Evolutionary conservation across 1,139 yeast genomes (phyloP), one percentile per base, ranked within the genome.

Genomic region (Wickerhamiella infanticola): DNA sequence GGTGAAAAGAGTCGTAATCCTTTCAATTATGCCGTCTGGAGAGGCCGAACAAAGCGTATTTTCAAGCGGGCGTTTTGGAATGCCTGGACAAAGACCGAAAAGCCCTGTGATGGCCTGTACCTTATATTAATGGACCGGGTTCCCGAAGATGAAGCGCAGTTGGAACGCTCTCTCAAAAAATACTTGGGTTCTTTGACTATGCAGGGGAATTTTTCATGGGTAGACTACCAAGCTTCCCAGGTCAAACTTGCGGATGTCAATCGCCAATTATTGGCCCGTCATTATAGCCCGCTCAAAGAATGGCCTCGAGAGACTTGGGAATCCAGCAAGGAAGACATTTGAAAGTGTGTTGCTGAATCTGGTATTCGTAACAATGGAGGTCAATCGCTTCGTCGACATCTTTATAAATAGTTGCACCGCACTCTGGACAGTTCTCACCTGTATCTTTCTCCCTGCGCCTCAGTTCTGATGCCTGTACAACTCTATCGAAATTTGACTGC

Each of bases 31-130:
- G 68, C 74, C 3, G 61, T 60, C 29, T 53, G 64, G 59, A 54
- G 70, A 44, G 61, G 59, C 53, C 61, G 47, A 45, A 55, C 72
- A 56, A 69, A 74, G 11, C 62, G 69, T 42, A 71, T 67, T 33
- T 62, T 57, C 60, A 69, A 60, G 60, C 64, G 48, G 7, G 50
- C 58, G 3, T 60, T 70, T 37, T 55, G 60, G 47, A 49, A 58
- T 24, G 53, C 58, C 9, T 65, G 65, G 57, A 50, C 50, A 9
- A 36, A 41, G 5, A 42, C 52, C 24, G 51, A 48, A 1, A 64
- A 63, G 0, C 46, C 54, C 8, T 63, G 58, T 31, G 76, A 73
- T 53, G 80, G 80, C 0, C 54, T 74, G 5, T 80, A 72, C 53
- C 59, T 65, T 38, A 67, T 73, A 47, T 54, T 59, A 8, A 56